Percentiles rank a stretch among this genome's conserved stretches.
Conservation (phyloP, 495 filamentous ascomycete species). For the Tetracladium setigerum region DNA sequence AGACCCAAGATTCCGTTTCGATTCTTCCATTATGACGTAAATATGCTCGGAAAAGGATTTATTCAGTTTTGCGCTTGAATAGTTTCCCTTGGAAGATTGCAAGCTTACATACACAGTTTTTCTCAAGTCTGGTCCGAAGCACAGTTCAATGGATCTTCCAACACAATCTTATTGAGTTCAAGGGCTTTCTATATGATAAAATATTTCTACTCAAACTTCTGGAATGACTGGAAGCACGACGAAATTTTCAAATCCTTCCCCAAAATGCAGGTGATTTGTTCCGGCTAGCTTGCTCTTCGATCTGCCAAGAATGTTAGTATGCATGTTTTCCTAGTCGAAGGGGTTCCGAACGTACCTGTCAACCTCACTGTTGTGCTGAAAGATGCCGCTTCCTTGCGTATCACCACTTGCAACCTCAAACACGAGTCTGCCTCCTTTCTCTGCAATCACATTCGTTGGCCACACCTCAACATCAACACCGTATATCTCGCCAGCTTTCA, state of each 20-base stretch:
- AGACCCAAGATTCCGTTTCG: too few species aligned
- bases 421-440: constrained; percentile 41
- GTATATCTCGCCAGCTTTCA: constrained; percentile 50
- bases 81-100: too few species aligned
- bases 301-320: constrained; percentile 13
- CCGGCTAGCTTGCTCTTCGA: constrained; percentile 40
- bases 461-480: constrained; percentile 59
- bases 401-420: constrained; percentile 54
- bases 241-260: constrained; percentile 40
- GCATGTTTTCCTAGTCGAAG: too few species aligned
- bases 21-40: too few species aligned
- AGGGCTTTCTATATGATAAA: too few species aligned
- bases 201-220: too few species aligned
- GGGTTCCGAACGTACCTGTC: neutral
- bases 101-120: too few species aligned
- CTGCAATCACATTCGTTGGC: constrained; percentile 60
- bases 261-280: constrained; percentile 50
- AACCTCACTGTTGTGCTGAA: constrained; percentile 11
- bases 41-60: too few species aligned
- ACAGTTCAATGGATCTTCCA: too few species aligned
- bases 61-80: too few species aligned
- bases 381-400: constrained; percentile 43
- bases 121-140: too few species aligned
- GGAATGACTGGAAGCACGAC: constrained; percentile 51
- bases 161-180: too few species aligned